phyloP scores from a whole-genome alignment of 1,284 basidiomycete genomes.

The Athelia psychrophila region DNA sequence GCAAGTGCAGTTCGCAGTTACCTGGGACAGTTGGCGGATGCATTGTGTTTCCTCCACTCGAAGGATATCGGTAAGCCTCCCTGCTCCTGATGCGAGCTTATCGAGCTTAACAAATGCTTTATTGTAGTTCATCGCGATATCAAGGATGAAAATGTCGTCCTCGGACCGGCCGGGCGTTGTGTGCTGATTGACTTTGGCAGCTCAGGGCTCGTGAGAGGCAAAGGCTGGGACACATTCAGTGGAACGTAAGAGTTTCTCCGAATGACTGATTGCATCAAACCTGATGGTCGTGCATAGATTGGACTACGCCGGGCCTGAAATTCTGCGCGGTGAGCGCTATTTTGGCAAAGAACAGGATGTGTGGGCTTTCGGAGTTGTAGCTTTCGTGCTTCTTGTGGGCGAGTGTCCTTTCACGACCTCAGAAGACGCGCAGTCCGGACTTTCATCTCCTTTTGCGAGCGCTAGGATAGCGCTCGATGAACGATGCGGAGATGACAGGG shows the following conservation, averaged over 20 bases:
- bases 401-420: slow-evolving; percentile 93
- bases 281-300: slow-evolving; percentile 48
- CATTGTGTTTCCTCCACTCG: slow-evolving; percentile 86
- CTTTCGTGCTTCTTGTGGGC: slow-evolving; percentile 92
- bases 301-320: slow-evolving; percentile 97
- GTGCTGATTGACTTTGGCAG: slow-evolving; percentile 98
- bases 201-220: slow-evolving; percentile 81
- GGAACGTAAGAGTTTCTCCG: slow-evolving; percentile 68
- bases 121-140: slow-evolving; percentile 90
- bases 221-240: slow-evolving; percentile 94
- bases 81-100: slow-evolving; percentile 4
- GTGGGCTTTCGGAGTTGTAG: slow-evolving; percentile 98
- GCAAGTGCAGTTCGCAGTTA: slow-evolving; percentile 78
- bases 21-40: slow-evolving; percentile 93
- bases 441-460: slow-evolving; percentile 70
- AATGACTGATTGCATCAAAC: slow-evolving; percentile 9
- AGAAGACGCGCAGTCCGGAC: slow-evolving; percentile 78
- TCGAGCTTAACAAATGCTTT: slow-evolving; percentile 9
- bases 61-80: slow-evolving; percentile 75
- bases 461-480: slow-evolving; percentile 75
- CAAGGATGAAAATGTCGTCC: slow-evolving; percentile 96
- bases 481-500: slow-evolving; percentile 69
- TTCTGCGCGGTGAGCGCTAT: slow-evolving; percentile 92
- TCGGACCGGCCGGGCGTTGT: slow-evolving; percentile 71
- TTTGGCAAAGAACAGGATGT: slow-evolving; percentile 96